Evolutionary conservation across 2,329 filamentous ascomycete species (phyloP).

Genomic region (Hymenoscyphus albidus): DNA sequence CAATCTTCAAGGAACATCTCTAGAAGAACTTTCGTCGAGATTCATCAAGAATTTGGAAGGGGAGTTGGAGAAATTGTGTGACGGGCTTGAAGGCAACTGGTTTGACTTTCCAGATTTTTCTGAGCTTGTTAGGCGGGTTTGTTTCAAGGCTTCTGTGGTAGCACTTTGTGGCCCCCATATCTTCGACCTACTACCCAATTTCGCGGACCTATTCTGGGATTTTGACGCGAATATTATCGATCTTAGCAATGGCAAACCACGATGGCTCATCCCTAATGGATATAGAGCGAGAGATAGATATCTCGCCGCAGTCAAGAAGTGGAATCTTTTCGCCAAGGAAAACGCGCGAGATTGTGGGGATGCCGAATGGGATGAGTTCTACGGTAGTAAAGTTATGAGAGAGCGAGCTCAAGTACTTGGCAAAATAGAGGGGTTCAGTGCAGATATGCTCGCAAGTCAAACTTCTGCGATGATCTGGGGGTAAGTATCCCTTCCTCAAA

Average conservation of each 20-base stretch:
- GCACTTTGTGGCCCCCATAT: slow-evolving; percentile 32
- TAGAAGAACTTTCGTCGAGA: slow-evolving; percentile 16
- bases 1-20: slow-evolving; percentile 15
- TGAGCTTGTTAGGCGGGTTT: slow-evolving; percentile 23
- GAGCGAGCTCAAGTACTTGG: slow-evolving; percentile 15
- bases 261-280: slow-evolving; percentile 28
- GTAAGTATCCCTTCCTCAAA: background rate
- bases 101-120: slow-evolving; percentile 28
- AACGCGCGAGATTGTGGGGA: slow-evolving; percentile 21
- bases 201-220: slow-evolving; percentile 32
- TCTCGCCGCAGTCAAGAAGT: slow-evolving; percentile 25
- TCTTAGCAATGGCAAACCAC: slow-evolving; percentile 27
- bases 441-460: slow-evolving; percentile 16
- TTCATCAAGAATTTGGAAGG: slow-evolving; percentile 15
- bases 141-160: slow-evolving; percentile 29
- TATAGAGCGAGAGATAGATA: slow-evolving; percentile 26
- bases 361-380: slow-evolving; percentile 32
- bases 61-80: slow-evolving; percentile 12
- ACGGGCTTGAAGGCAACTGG: slow-evolving; percentile 19
- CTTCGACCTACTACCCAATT: slow-evolving; percentile 27
- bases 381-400: slow-evolving; percentile 32
- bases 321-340: slow-evolving; percentile 28
- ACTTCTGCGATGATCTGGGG: slow-evolving; percentile 28
- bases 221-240: slow-evolving; percentile 26
- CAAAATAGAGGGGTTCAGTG: slow-evolving; percentile 13